Base-by-base conservation (phyloP, 306 rosid species). In the Psophocarpus tetragonolobus region DNA sequence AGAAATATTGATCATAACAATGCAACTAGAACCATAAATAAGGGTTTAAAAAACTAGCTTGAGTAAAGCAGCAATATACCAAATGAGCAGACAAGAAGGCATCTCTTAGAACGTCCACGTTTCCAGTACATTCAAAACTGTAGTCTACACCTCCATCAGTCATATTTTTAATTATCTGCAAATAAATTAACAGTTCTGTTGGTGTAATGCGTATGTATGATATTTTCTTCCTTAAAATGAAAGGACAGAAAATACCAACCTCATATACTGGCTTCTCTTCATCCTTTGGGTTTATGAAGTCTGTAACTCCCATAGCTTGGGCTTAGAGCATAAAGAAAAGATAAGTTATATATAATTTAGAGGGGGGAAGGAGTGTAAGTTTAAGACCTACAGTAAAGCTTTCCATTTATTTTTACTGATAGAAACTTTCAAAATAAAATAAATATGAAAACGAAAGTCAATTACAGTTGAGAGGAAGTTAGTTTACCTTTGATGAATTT, bases 51-150 rank as follows among this genome's bases (percentile, higher is more conserved):
- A 6, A 62, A 18, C 15, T 76, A 26, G 58, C 36, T 27, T 14
- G 57, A 63, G 29, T 38, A 14, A 50, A 84, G 86, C 65, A 84
- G 86, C 65, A 44, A 36, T 17, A 26, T 58, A 89, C 97, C 87
- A 73, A 84, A 61, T 86, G 94, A 20, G 87, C 68, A 36, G 90
- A 86, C 53, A 86, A 83, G 84, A 88, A 91, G 45, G 94, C 89
- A 66, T 88, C 87, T 26, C 94, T 80, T 23, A 91, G 84, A 83
- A 89, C 81, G 1, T 88, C 84, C 32, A 65, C 15, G 56, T 86
- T 85, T 38, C 97, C 97, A 4, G 84, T 63, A 75, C 97, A 89
- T 72, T 91, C 97, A 78, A 91, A 91, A 88, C 94, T 88, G 45
- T 76, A 86, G 79, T 91, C 75, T 45, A 88, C 94, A 14, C 97